Conservation (phyloP, 2,329 filamentous ascomycete genomes). For the Tolypocladium inflatum region DNA sequence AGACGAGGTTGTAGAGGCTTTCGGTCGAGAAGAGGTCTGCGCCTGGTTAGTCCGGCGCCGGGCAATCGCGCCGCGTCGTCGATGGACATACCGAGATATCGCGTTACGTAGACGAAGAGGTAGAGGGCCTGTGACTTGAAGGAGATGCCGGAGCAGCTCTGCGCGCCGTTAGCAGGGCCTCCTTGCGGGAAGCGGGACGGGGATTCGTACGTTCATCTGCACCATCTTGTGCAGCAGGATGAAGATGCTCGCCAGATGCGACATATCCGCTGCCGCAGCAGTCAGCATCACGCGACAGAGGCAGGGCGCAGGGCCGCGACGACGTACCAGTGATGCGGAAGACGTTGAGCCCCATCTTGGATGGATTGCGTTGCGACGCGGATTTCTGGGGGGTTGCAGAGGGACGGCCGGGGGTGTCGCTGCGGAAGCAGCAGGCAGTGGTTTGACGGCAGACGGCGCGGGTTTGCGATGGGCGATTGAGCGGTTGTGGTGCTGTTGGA, state of each 20-base stretch:
- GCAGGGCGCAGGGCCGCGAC: not conserved
- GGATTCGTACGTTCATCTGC: constrained; percentile 64
- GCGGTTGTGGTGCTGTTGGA: not conserved
- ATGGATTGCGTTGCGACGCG: not conserved
- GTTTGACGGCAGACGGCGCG: not conserved
- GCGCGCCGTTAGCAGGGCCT: constrained; percentile 10
- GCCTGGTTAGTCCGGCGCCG: not conserved
- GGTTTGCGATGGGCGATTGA: not conserved
- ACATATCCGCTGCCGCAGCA: constrained; percentile 68
- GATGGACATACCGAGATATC: constrained; percentile 65
- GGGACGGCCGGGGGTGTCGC: not conserved
- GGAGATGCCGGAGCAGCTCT: constrained; percentile 96
- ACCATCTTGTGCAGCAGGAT: constrained; percentile 97
- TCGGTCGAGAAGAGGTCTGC: constrained; percentile 77
- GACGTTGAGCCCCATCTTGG: constrained; percentile 42
- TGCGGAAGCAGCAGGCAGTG: not conserved
- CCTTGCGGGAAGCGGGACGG: not conserved
- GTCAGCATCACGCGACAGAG: constrained; percentile 8
- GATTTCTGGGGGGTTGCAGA: not conserved
- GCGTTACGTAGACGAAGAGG: constrained; percentile 83
- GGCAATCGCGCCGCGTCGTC: not conserved
- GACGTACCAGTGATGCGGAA: constrained; percentile 48
- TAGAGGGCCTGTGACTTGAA: constrained; percentile 98
- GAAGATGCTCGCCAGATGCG: constrained; percentile 87
- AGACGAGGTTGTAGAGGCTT: constrained; percentile 84